These are phyloP conservation scores for Boletus semigastroideus DNA, from an alignment of 1,284 basidiomycete genomes.

Conservation along the genomic window DNA sequence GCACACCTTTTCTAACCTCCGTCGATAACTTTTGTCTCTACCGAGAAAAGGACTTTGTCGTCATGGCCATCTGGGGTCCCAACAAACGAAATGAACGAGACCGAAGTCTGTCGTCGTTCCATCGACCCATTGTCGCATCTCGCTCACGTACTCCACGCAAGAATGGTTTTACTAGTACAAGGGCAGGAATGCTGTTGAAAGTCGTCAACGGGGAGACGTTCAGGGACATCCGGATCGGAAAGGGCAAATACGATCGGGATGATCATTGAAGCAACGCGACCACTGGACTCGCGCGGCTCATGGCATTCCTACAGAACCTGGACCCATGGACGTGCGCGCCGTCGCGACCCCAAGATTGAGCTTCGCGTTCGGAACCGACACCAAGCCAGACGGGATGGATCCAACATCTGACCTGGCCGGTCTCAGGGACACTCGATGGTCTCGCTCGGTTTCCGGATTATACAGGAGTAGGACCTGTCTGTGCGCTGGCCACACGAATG, in stretches of 20 bases:
- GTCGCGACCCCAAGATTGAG: no score
- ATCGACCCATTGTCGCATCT: not conserved
- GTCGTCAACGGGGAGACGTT: slow-evolving; percentile 88
- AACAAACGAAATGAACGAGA: slow-evolving; percentile 93
- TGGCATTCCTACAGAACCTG: not conserved
- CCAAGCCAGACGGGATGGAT: not conserved
- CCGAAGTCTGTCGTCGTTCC: slow-evolving; percentile 55
- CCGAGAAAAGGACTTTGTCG: slow-evolving; percentile 79
- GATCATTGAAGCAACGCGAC: slow-evolving; percentile 89
- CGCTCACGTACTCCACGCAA: slow-evolving; percentile 34
- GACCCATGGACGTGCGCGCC: no score
- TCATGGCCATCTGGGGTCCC: slow-evolving; percentile 92
- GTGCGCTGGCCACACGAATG: slow-evolving; percentile 83
- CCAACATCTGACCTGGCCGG: not conserved
- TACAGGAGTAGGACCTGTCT: not conserved
- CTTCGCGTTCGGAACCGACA: not conserved
- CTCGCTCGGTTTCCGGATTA: not conserved
- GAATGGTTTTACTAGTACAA: slow-evolving; percentile 98
- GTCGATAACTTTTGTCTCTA: slow-evolving; percentile 92
- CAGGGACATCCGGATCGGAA: slow-evolving; percentile 84
- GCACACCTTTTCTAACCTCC: slow-evolving; percentile 79
- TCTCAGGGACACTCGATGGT: not conserved
- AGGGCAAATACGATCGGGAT: slow-evolving; percentile 96
- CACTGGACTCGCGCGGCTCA: slow-evolving; percentile 58
- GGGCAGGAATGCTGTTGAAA: slow-evolving; percentile 84